Conservation (phyloP, 2,329 filamentous ascomycete species). For the Colletotrichum caudatum region DNA sequence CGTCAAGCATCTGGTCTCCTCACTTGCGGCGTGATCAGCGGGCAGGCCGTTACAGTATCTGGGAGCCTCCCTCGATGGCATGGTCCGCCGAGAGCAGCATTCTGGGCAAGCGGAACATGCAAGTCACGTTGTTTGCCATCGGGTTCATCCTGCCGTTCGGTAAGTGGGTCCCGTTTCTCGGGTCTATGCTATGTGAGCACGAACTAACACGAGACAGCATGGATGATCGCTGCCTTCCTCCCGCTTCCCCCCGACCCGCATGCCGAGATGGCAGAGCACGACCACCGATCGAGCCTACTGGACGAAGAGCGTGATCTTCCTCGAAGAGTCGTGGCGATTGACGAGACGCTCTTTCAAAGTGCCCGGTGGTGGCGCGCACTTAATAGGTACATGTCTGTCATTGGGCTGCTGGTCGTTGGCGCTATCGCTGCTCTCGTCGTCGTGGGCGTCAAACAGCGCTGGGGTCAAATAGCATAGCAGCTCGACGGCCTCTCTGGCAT, state of each 20-base stretch:
- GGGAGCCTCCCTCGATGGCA: constrained; percentile 79
- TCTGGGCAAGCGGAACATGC: constrained; percentile 76
- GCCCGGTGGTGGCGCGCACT: constrained; percentile 71
- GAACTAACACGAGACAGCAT: constrained; percentile 62
- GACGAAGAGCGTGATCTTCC: constrained; percentile 53
- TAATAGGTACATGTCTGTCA: constrained; percentile 69
- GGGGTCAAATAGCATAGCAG: constrained; percentile 49
- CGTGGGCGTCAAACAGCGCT: constrained; percentile 64
- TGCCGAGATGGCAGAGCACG: constrained; percentile 63
- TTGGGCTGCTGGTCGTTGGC: constrained; percentile 66
- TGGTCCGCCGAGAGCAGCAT: constrained; percentile 71
- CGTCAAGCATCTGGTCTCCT: constrained; percentile 78
- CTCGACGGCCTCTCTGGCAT: too few species aligned
- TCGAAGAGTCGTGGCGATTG: constrained; percentile 51
- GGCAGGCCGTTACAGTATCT: constrained; percentile 70
- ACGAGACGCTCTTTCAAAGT: constrained; percentile 63
- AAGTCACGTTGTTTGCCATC: constrained; percentile 79
- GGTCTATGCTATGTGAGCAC: constrained; percentile 38
- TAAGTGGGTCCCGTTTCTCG: constrained; percentile 54
- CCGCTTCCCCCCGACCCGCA: constrained; percentile 74
- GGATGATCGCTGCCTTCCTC: constrained; percentile 83
- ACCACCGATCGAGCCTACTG: constrained; percentile 55
- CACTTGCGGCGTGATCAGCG: constrained; percentile 76
- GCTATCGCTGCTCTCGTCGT: constrained; percentile 64
- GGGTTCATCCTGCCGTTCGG: constrained; percentile 84